Evolutionary conservation across 208 protist genomes (phyloP).

Genomic region (Novymonas esmeraldas): DNA sequence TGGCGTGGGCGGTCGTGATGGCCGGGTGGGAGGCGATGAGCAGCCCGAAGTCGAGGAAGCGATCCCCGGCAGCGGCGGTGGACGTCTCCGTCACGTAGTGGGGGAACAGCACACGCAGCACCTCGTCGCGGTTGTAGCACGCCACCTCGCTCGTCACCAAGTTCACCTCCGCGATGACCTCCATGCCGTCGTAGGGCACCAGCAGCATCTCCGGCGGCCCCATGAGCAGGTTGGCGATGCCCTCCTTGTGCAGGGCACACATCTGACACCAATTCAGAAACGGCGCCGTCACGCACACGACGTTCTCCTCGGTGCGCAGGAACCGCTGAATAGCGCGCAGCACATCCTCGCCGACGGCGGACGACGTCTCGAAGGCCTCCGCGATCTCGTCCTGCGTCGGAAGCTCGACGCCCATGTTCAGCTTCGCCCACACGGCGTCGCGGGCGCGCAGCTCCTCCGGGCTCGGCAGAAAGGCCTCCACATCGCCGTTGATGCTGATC

Average conservation of each 20-base stretch:
- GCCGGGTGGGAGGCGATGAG: conserved; percentile 74
- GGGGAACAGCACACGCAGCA: conserved; percentile 72
- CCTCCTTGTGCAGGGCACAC: conserved; percentile 79
- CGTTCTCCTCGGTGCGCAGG: conserved; percentile 64
- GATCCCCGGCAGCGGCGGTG: conserved; percentile 64
- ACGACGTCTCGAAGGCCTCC: conserved; percentile 71
- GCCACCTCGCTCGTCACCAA: conserved; percentile 48
- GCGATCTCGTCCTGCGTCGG: conserved; percentile 48
- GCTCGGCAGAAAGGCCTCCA: conserved; percentile 76
- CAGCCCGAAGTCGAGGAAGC: conserved; percentile 80
- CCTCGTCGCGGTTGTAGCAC: conserved; percentile 72
- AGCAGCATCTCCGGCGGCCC: conserved; percentile 84
- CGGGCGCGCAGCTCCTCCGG: conserved; percentile 55
- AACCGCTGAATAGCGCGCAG: conserved; percentile 79
- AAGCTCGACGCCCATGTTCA: conserved; percentile 50
- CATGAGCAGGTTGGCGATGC: conserved; percentile 69
- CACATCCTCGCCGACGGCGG: conserved; percentile 76
- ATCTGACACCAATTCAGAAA: conserved; percentile 91
- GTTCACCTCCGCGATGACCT: conserved; percentile 79
- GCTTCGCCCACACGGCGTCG: conserved; percentile 66
- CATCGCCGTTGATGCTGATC: conserved; percentile 80
- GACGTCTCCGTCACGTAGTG: conserved; percentile 49
- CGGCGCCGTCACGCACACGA: conserved; percentile 75
- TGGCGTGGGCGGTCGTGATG: conserved; percentile 65
- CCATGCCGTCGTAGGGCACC: conserved; percentile 73